Conservation (phyloP, 2,329 filamentous ascomycete genomes). For the Colletotrichum shisoi region DNA sequence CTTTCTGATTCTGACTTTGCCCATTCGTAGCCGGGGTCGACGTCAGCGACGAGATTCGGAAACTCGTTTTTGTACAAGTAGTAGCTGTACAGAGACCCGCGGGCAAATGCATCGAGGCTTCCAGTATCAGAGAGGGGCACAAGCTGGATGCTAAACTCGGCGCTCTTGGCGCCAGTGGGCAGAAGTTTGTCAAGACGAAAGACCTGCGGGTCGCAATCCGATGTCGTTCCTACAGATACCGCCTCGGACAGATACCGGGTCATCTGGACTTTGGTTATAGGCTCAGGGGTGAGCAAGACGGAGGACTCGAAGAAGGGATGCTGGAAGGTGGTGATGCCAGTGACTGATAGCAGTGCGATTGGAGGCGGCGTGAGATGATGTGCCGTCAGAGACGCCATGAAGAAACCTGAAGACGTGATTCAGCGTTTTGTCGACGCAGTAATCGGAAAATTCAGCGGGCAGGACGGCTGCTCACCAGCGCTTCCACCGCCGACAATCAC, state of each 20-base stretch:
- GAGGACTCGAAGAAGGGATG: constrained; percentile 51
- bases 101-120: constrained; percentile 17
- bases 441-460: neutral
- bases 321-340: constrained; percentile 49
- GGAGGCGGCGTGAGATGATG: constrained; percentile 46
- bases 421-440: neutral
- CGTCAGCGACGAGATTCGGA: constrained; percentile 42
- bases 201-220: constrained; percentile 32
- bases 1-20: constrained; percentile 30
- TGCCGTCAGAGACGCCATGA: constrained; percentile 45
- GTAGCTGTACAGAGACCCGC: constrained; percentile 48
- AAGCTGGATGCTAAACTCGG: neutral
- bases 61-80: constrained; percentile 47
- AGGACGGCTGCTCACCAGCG: constrained; percentile 43
- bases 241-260: constrained; percentile 42
- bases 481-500: constrained; percentile 49
- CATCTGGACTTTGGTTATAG: constrained; percentile 43
- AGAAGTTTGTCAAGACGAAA: constrained; percentile 46
- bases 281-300: constrained; percentile 43
- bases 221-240: constrained; percentile 42
- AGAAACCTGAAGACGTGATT: constrained; percentile 44
- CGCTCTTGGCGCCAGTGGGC: constrained; percentile 44
- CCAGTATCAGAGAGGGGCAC: constrained; percentile 13
- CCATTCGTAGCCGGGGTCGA: constrained; percentile 49
- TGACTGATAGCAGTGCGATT: constrained; percentile 48